Evolutionary conservation across 73 alveolate species (phyloP), one percentile per base, ranked within the genome.

Genomic region (Durusdinium trenchii): DNA sequence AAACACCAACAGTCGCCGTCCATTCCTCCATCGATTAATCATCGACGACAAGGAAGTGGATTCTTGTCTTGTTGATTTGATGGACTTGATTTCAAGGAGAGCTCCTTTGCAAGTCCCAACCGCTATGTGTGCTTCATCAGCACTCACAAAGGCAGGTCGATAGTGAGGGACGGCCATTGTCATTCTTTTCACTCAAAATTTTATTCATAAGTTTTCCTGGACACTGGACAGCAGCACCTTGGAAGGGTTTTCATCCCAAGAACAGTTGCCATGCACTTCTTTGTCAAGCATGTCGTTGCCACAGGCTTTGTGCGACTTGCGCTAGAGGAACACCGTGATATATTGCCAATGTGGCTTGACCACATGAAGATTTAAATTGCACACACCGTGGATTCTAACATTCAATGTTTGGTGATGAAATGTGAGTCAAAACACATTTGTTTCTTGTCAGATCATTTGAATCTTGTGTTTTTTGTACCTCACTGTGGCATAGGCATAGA

Each of bases 301-400:
- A 46, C 67, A 91, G 98, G 98, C 42, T 91, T 91, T 43, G 98
- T 91, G 89, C 98, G 98, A 9, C 46, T 91, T 46, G 98, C 98
- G n/a, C 78, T 91, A 18, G 98, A 91, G 82, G 98, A 91, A 60
- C 98, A 54, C 45, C 71, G 98, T 23, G 98, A 91, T 60, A 67
- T 91, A 73, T 89, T 91, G 38, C 98, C 98, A 46, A 91, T 91
- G 98, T 57, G 26, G 48, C 94, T 48, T 14, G 64, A 69, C 3
- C n/a, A n/a, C n/a, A n/a, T n/a, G n/a, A 5, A 9, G 36, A 3
- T 64, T 30, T 12, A 36, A 35, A 35, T 73, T 30, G 85, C 30
- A 28, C 18, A 36, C 28, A 71, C 48, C 32, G 50, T 36, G 32
- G 14, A 26, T 42, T 75, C 57, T 30, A n/a, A 50, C 50, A 36